phyloP scores from a whole-genome alignment of 2,329 filamentous ascomycete genomes.

The Diplodia sapinea region DNA sequence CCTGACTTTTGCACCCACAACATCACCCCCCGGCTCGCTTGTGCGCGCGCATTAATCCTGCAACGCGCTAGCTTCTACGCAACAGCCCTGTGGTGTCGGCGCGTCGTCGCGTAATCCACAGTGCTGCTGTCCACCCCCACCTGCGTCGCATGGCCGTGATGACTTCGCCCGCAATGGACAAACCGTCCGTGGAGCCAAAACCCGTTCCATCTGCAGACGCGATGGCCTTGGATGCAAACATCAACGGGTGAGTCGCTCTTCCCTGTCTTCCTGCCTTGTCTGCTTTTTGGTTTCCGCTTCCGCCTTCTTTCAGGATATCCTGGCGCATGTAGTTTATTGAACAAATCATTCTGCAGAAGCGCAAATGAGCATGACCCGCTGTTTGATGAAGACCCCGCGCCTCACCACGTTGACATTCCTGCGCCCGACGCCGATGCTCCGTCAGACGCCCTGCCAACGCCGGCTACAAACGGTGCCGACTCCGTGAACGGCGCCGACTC shows the following conservation, averaged over 20 bases:
- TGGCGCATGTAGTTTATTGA: constrained; percentile 34
- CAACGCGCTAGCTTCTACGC: constrained; percentile 18
- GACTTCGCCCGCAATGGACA: constrained; percentile 47
- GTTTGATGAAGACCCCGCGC: constrained; percentile 42
- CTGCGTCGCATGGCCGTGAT: constrained; percentile 46
- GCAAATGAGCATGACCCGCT: constrained; percentile 40
- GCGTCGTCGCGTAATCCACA: constrained; percentile 30
- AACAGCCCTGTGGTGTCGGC: constrained; percentile 30
- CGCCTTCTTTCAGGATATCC: constrained; percentile 30
- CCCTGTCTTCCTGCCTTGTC: constrained; percentile 33
- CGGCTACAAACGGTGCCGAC: constrained; percentile 43
- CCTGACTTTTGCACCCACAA: constrained; percentile 24
- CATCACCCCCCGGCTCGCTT: constrained; percentile 28
- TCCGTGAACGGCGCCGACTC: constrained; percentile 34
- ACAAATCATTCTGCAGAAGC: constrained; percentile 35
- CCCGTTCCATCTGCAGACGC: constrained; percentile 54
- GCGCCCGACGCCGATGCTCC: constrained; percentile 36
- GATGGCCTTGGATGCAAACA: constrained; percentile 60
- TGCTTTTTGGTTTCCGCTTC: constrained; percentile 30
- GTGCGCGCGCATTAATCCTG: constrained; percentile 27
- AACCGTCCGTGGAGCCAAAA: constrained; percentile 55
- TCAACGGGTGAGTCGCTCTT: constrained; percentile 64
- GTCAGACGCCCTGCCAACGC: constrained; percentile 25
- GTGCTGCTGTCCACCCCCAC: constrained; percentile 33
- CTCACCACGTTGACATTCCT: constrained; percentile 35